Base-by-base conservation (phyloP, 805 yeast species). In the Candida ovalis region DNA sequence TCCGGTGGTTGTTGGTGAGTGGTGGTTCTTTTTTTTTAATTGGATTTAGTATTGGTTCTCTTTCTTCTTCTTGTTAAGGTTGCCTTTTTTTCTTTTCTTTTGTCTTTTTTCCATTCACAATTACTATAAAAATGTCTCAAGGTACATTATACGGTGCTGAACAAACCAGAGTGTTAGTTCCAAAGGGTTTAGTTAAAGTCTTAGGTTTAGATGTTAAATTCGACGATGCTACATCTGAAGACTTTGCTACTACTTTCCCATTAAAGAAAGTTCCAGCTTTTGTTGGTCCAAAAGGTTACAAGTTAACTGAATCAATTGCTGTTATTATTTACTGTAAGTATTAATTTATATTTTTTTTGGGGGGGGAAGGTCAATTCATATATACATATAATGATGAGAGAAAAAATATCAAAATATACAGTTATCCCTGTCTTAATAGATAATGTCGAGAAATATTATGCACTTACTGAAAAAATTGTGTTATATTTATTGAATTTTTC, bases 351-450 rank as follows among this genome's bases (percentile, higher is more conserved):
- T 17, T 27, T 36, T 13, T 23, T 37, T 36, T 36, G n/a, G 23
- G 21, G 3, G 17, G 15, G 24, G n/a, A n/a, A n/a, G n/a, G n/a
- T n/a, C n/a, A 35, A 12, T 24, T 21, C 12, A 24, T 27, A 28
- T 19, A 33, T 9, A 40, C 19, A 55, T 58, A 40, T 56, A 63
- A 67, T 81, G 88, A 82, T 82, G 87, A 82, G 72, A 75, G 65
- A 68, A 51, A 64, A 69, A 72, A 70, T 66, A 63, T 61, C 62
- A 67, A 44, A 44, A 57, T 71, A 73, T 66, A 83, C 88, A 83
- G 88, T 83, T 83, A 83, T 83, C 88, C 88, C 88, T 83, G 88
- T 83, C 88, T 83, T 82, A 83, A 83, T 68, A 81, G 55, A 81
- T 66, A 64, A 77, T 83, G 88, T 82, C 88, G 88, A 83, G 84